Base-by-base conservation (phyloP, 768 basidiomycete species). In the Phylloporus rhodoxanthus region DNA sequence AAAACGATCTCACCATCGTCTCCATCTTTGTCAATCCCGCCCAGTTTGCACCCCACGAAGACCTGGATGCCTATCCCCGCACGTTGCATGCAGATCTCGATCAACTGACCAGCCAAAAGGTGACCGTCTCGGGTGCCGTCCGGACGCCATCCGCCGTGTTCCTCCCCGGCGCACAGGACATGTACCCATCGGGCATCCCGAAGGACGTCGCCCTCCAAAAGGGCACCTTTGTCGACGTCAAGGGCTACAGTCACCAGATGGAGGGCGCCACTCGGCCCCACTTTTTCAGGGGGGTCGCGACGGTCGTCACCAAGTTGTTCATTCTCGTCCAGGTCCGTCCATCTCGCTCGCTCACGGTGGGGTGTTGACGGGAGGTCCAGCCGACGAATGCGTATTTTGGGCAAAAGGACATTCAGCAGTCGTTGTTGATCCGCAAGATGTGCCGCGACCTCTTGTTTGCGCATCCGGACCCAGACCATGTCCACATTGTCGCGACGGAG, bases 1-100 rank as follows among this genome's bases (percentile, higher is more conserved):
- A 84, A 48, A 93, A 94, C 61, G 88, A 92, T 49, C 68, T 84
- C 34, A 98, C 96, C 0, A 81, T 97, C 57, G 72, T 97, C 51
- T 96, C 94, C 23, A 91, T 99, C 58, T 99, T 97, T 66, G 94
- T 99, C 51, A 98, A 99, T 65, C 96, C 96, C 0, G 87, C 94
- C 3, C 94, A 98, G 67, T 99, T 99, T 59, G 91, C 95, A 8
- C 94, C 91, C 0, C 84, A 91, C 56, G 96, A 99, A 70, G 96
- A 98, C 65, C 80, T 98, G 3, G 76, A 77, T 23, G 81, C 85
- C 5, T 99, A 99, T 67, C 96, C 96, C 1, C 84, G 92, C 34
- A 95, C 92, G 0, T 72, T 99, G 4, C 74, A 83, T 1, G 58
- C 65, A 3, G 96, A 99, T 67, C 75, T 97, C 17, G 71, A 77